Percentiles rank a stretch among this genome's conserved stretches.
phyloP scores from a whole-genome alignment of 2,329 filamentous ascomycete species.

The Phoma sp. region DNA sequence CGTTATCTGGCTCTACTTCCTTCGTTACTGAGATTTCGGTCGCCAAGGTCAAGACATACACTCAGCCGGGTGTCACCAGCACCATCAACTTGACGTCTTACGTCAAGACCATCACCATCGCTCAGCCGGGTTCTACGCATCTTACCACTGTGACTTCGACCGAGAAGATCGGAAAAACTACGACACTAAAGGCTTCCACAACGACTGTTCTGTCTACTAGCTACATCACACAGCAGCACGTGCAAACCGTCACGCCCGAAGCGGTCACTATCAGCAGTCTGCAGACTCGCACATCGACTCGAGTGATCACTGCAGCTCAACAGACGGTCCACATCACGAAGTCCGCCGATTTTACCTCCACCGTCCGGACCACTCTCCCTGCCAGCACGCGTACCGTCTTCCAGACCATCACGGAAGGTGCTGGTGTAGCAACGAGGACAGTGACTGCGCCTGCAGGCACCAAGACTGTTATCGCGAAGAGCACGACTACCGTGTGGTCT shows the following conservation, averaged over 20 bases:
- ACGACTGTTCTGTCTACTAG: constrained; percentile 19
- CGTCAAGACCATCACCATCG: constrained; percentile 29
- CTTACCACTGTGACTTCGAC: constrained; percentile 25
- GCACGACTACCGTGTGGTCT: constrained; percentile 16
- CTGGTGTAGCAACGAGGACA: constrained; percentile 17
- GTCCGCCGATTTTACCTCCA: constrained; percentile 23
- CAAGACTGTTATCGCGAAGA: constrained; percentile 21
- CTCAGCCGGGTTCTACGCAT: constrained; percentile 30
- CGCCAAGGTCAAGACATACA: constrained; percentile 17
- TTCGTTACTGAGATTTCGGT: constrained; percentile 19
- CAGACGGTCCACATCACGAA: constrained; percentile 19
- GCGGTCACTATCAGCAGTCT: constrained; percentile 29
- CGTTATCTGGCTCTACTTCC: constrained; percentile 23
- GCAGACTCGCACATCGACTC: constrained; percentile 19
- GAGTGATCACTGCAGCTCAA: constrained; percentile 15
- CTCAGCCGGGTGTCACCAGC: constrained; percentile 21
- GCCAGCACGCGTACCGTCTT: constrained; percentile 20
- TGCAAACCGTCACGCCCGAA: constrained; percentile 25
- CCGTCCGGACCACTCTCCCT: constrained; percentile 28
- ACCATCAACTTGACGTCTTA: constrained; percentile 29
- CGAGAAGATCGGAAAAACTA: constrained; percentile 22
- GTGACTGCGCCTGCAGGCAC: constrained; percentile 19
- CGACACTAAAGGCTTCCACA: constrained; percentile 26
- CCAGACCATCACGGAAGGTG: constrained; percentile 20
- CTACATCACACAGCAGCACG: constrained; percentile 13